Evolutionary conservation across 1,139 yeast species (phyloP).

Genomic region (Candida sojae): DNA sequence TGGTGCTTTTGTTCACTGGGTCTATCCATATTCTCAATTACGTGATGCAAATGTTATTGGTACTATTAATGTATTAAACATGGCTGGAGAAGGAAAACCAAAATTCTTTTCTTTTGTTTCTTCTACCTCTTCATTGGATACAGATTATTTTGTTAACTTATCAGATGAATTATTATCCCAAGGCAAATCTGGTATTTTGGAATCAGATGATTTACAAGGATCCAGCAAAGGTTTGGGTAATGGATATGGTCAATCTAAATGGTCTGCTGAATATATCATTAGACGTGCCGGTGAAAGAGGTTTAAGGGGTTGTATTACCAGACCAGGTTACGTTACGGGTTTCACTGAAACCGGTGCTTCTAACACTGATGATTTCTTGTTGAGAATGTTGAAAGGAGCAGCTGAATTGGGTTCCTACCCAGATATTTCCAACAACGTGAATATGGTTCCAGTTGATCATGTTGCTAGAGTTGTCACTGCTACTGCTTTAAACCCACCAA

Average conservation of each 20-base stretch:
- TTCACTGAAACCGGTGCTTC: conserved; percentile 80
- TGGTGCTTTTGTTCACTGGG: conserved; percentile 99
- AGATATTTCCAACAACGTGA: conserved; percentile 81
- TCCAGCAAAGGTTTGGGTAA: conserved; percentile 80
- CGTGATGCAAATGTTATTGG: conserved; percentile 94
- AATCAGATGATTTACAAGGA: conserved; percentile 79
- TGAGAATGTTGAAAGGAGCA: conserved; percentile 93
- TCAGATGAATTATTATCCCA: conserved; percentile 68
- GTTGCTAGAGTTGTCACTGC: conserved; percentile 92
- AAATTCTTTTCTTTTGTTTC: conserved; percentile 91
- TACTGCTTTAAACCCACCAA: conserved; percentile 77
- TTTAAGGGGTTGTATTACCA: conserved; percentile 80
- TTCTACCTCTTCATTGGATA: conserved; percentile 90
- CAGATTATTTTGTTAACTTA: conserved; percentile 72
- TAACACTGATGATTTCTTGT: conserved; percentile 93
- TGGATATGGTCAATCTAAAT: conserved; percentile 96
- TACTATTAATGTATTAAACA: conserved; percentile 78
- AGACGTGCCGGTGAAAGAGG: conserved; percentile 89
- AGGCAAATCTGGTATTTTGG: conserved; percentile 76
- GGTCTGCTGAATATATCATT: conserved; percentile 93
- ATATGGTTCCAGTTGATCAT: conserved; percentile 98
- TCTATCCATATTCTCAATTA: conserved; percentile 85
- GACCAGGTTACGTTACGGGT: conserved; percentile 98
- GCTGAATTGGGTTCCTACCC: conserved; percentile 86
- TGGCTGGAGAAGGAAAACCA: conserved; percentile 80